phyloP scores from a whole-genome alignment of 768 basidiomycete species.

The Mycena pura region DNA sequence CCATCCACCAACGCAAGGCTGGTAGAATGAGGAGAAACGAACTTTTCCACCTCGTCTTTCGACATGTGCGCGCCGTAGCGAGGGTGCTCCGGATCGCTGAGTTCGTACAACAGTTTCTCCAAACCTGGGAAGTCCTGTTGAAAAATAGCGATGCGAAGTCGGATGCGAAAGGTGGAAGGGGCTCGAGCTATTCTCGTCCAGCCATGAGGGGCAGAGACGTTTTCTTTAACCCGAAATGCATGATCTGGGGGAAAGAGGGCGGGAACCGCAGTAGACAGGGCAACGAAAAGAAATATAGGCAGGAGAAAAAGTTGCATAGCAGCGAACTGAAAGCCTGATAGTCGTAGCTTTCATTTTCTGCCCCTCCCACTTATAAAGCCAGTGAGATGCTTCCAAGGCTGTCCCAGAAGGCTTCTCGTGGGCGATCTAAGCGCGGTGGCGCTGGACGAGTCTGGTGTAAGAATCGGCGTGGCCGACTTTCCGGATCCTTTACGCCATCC shows the following conservation, averaged over 20 bases:
- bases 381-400: conserved; percentile 18
- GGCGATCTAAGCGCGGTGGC: conserved; percentile 30
- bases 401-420: conserved; percentile 25
- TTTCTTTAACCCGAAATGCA: conserved; percentile 54
- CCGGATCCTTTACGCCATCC: conserved; percentile 28
- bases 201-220: conserved; percentile 49
- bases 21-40: conserved; percentile 63
- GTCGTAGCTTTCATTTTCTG: conserved; percentile 24
- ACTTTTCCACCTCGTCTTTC: conserved; percentile 67
- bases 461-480: conserved; percentile 25
- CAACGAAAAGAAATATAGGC: conserved; percentile 27
- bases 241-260: conserved; percentile 25
- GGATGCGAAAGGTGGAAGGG: conserved; percentile 51
- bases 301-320: conserved; percentile 20
- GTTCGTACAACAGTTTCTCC: conserved; percentile 60
- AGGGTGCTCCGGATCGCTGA: conserved; percentile 61
- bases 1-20: conserved; percentile 60
- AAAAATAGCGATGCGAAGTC: conserved; percentile 63
- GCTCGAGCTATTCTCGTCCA: conserved; percentile 55
- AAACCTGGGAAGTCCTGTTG: conserved; percentile 57
- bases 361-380: conserved; percentile 22
- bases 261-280: conserved; percentile 31
- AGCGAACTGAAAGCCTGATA: background rate
- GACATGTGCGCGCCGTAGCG: conserved; percentile 65
- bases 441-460: conserved; percentile 19